phyloP scores from a whole-genome alignment of 768 basidiomycete species.

The Hygrophoropsis aurantiaca region DNA sequence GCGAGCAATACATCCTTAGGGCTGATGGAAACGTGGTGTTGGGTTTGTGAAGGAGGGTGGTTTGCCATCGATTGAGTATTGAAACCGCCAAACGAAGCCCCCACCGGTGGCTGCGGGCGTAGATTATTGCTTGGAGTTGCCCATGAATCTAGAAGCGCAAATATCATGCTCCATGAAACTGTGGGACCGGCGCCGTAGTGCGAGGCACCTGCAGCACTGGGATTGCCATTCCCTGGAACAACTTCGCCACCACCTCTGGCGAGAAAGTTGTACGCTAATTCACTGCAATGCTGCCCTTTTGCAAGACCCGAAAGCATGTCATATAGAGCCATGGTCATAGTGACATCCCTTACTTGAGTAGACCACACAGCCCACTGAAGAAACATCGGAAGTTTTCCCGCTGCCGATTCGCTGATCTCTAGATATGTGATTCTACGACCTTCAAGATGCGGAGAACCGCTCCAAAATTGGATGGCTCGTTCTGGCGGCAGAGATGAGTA shows the following conservation, averaged over 20 bases:
- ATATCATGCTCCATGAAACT: conserved; percentile 79
- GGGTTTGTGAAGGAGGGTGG: conserved; percentile 36
- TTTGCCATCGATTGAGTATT: conserved; percentile 26
- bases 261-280: conserved; percentile 87
- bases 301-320: conserved; percentile 87
- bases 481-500: conserved; percentile 76
- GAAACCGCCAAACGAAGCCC: conserved; percentile 23
- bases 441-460: conserved; percentile 51
- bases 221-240: conserved; percentile 56
- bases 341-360: conserved; percentile 68
- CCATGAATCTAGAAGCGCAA: conserved; percentile 76
- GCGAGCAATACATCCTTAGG: conserved; percentile 78
- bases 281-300: conserved; percentile 82
- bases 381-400: conserved; percentile 69
- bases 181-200: conserved; percentile 49
- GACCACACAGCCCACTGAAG: conserved; percentile 91
- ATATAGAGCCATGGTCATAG: conserved; percentile 77
- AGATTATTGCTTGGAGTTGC: conserved; percentile 50
- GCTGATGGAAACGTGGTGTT: conserved; percentile 47
- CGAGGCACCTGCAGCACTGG: conserved; percentile 37
- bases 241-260: conserved; percentile 73
- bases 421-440: conserved; percentile 47
- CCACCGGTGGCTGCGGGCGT: conserved; percentile 40
- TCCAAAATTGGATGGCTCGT: conserved; percentile 85
- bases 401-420: conserved; percentile 59